Percentiles rank a stretch among this genome's conserved stretches.
Conservation (phyloP, 306 rosid genomes). For the Castanea crenata region DNA sequence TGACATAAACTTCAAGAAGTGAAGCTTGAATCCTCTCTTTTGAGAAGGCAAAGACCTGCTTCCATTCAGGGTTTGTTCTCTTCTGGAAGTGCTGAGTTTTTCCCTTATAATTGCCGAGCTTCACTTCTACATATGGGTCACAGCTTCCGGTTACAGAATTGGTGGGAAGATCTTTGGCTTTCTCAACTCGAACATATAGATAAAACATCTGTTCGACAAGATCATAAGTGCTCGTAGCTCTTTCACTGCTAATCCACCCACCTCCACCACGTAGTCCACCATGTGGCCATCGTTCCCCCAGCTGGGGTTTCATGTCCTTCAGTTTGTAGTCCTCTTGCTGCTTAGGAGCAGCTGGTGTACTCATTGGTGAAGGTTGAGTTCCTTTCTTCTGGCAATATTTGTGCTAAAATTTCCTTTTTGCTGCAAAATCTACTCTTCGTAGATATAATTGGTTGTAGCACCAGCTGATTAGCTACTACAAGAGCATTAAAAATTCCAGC, state of each 20-base stretch:
- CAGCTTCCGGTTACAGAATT: constrained; percentile 53
- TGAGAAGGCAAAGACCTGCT: constrained; percentile 74
- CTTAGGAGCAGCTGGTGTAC: constrained; percentile 36
- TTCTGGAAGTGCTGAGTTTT: constrained; percentile 70
- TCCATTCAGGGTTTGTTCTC: constrained; percentile 73
- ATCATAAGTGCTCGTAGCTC: constrained; percentile 80
- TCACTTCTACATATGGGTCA: constrained; percentile 75
- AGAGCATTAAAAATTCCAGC: neutral
- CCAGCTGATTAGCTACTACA: neutral
- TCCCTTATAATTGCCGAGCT: constrained; percentile 77
- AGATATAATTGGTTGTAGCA: neutral
- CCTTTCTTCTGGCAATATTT: neutral
- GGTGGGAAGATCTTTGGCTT: constrained; percentile 72
- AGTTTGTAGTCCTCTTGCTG: constrained; percentile 62
- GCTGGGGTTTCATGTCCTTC: constrained; percentile 76
- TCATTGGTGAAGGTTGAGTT: constrained; percentile 28
- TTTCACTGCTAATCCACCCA: constrained; percentile 74
- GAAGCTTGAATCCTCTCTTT: constrained; percentile 77
- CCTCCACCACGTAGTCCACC: constrained; percentile 74
- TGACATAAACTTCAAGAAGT: constrained; percentile 53
- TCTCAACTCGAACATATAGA: constrained; percentile 72
- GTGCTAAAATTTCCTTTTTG: neutral
- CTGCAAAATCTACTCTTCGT: constrained; percentile 4
- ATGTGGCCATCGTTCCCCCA: constrained; percentile 86
- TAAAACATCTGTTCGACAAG: constrained; percentile 84